These are phyloP conservation scores for Platanthera zijinensis DNA, from an alignment of 106 monocot species.

Conservation along the genomic window DNA sequence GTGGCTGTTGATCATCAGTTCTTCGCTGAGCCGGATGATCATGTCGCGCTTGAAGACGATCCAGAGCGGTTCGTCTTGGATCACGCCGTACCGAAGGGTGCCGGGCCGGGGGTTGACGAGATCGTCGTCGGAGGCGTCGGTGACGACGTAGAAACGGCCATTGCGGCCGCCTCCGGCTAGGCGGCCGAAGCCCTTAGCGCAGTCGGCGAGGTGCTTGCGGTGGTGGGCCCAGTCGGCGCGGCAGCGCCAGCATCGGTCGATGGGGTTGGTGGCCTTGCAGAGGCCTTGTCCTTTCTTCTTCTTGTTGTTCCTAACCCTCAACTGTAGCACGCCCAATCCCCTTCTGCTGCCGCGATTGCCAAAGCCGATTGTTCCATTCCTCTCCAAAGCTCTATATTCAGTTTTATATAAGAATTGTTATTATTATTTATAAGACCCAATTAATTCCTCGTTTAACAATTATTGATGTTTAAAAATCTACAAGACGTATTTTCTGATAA, in stretches of 20 bases:
- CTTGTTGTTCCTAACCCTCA: background rate
- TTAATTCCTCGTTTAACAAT: no score
- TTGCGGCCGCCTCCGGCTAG: slow-evolving; percentile 15
- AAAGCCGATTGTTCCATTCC: background rate
- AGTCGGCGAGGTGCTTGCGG: background rate
- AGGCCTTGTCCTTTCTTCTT: background rate
- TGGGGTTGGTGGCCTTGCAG: slow-evolving; percentile 7
- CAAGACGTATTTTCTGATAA: no score
- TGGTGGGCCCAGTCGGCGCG: slow-evolving; percentile 8
- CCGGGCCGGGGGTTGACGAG: slow-evolving; percentile 30
- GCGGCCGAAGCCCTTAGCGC: slow-evolving; percentile 27
- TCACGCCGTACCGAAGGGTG: slow-evolving; percentile 18
- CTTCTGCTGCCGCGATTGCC: background rate
- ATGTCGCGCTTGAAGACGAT: slow-evolving; percentile 34
- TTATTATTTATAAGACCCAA: background rate
- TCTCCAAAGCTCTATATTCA: background rate
- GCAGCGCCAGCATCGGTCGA: slow-evolving; percentile 12
- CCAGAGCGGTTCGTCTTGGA: slow-evolving; percentile 26
- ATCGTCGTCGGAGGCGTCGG: slow-evolving; percentile 30
- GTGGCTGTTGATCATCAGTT: slow-evolving; percentile 42
- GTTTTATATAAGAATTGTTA: background rate
- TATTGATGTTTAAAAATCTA: no score
- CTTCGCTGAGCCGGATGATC: slow-evolving; percentile 42
- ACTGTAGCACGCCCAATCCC: background rate
- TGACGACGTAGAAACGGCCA: slow-evolving; percentile 34